Percentiles rank a stretch among this genome's conserved stretches.
Evolutionary conservation across 2,329 filamentous ascomycete species (phyloP).

Genomic region (Sporothrix curviconia): DNA sequence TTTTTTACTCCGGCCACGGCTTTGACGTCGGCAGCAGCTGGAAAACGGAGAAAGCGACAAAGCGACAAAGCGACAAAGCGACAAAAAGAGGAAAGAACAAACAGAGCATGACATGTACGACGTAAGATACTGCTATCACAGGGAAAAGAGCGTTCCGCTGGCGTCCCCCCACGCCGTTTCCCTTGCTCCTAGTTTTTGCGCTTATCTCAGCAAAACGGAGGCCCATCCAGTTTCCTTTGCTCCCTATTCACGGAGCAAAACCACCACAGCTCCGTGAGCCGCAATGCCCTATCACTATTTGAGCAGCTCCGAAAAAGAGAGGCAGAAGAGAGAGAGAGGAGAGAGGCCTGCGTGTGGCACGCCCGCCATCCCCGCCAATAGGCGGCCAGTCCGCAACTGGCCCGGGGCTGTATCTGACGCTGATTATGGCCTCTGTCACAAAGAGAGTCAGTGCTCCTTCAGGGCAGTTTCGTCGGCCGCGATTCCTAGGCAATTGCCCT

Average conservation of each 20-base stretch:
- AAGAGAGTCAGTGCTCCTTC: too few relatives aligned
- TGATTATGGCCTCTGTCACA: too few relatives aligned
- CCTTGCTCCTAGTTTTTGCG: not conserved
- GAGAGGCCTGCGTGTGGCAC: not conserved
- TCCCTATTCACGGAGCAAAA: not conserved
- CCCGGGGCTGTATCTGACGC: not conserved
- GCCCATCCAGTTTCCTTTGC: too few relatives aligned
- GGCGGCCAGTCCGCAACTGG: not conserved
- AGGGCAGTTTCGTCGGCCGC: too few relatives aligned
- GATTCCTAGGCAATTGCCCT: not conserved
- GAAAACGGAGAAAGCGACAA: not conserved
- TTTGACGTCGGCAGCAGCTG: not conserved
- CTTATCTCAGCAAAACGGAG: not conserved
- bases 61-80: too few relatives aligned
- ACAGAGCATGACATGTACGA: too few relatives aligned
- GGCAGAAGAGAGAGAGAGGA: too few relatives aligned
- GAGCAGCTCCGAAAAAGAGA: not conserved
- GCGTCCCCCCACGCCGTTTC: not conserved
- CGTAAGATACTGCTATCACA: not conserved
- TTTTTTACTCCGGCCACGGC: too few relatives aligned
- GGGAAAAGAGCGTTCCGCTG: not conserved
- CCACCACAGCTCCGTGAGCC: too few relatives aligned
- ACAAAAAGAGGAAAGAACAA: not conserved
- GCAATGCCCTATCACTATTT: not conserved
- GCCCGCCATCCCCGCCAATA: not conserved